Conservation (phyloP, 2,329 filamentous ascomycete genomes). For the Pseudohalonectria lignicola region DNA sequence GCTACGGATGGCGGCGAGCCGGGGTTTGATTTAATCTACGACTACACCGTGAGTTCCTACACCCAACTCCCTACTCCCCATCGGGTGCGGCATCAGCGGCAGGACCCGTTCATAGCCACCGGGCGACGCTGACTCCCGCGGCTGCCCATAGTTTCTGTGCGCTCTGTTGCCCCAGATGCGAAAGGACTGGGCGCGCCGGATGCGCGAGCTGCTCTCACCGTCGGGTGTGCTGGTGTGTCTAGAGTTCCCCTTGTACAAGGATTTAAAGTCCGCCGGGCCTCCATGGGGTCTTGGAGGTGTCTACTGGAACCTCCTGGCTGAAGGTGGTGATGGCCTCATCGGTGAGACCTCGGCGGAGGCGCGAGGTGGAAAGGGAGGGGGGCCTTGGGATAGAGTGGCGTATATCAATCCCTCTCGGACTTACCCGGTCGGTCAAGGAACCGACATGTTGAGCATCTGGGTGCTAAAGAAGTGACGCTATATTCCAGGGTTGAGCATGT, state of each 20-base stretch:
- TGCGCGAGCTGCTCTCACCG: slow-evolving; percentile 16
- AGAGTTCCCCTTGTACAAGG: slow-evolving; percentile 28
- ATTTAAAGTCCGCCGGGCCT: slow-evolving; percentile 17
- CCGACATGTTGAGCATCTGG: neutral
- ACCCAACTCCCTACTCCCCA: too few species aligned
- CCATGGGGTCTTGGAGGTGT: slow-evolving; percentile 25
- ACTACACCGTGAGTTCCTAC: slow-evolving; percentile 23
- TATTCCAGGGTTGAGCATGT: neutral
- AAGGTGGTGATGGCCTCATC: slow-evolving; percentile 15
- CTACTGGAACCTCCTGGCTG: slow-evolving; percentile 20
- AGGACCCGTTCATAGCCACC: too few species aligned
- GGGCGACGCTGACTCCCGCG: too few species aligned
- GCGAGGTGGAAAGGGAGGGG: neutral
- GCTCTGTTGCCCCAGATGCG: slow-evolving; percentile 15
- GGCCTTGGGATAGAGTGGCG: neutral
- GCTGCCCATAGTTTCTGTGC: slow-evolving; percentile 19
- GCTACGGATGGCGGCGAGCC: slow-evolving; percentile 5
- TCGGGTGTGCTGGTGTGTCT: slow-evolving; percentile 23
- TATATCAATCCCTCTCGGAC: neutral
- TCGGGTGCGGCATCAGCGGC: too few species aligned
- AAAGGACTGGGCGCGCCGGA: slow-evolving; percentile 14
- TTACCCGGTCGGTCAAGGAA: neutral
- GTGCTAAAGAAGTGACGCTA: neutral
- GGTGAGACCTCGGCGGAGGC: neutral
- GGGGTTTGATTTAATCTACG: slow-evolving; percentile 33